Evolutionary conservation across 371 early-diverging fungal genomes (phyloP), one percentile per base, ranked within the genome.

Genomic region (Mortierella sp.): DNA sequence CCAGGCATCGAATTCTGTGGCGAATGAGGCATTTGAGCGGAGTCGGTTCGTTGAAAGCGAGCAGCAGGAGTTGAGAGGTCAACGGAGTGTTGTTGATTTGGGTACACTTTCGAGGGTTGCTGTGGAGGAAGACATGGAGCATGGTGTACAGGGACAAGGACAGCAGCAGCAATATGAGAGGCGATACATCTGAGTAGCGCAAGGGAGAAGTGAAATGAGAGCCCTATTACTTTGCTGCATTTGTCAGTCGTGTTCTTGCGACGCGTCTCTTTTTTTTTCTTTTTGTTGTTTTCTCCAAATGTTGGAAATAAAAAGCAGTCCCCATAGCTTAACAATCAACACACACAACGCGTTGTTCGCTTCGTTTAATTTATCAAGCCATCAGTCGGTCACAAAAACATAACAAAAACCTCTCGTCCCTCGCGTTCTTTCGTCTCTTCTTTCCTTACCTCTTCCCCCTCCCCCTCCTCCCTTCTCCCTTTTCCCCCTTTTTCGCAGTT

Each of bases 341-440:
- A 38, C 34, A 48, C 16, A 48, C 54, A 34, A 73, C 73, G 73
- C 73, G 73, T 73, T 76, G 73, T 73, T 76, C 73, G 24, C 72
- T 16, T 0, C 42, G 26, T 73, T 73, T 34, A 34, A 50, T 73
- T 73, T 34, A 50, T 16, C 45, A 50, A 50, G 50, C 50, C 50
- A 50, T 72, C 28, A 55, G 28, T 34, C 34, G 14, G 72, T 48
- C 73, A 73, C 73, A 52, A 71, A 73, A 73, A 52, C 8, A 28
- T 10, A 73, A 73, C 73, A 52, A 34, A 50, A 26, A 19, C 57
- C 68, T 24, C 45, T 54, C 28, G 28, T n/a, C 42, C 71, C 47
- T 60, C 47, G 73, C 76, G 70, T 79, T 38, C 72, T 21, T 47
- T 19, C 7, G 24, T 11, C 24, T 31, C 52, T 68, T 75, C 70